Conservation (phyloP, 805 yeast species). For the Candida endomychidarum region DNA sequence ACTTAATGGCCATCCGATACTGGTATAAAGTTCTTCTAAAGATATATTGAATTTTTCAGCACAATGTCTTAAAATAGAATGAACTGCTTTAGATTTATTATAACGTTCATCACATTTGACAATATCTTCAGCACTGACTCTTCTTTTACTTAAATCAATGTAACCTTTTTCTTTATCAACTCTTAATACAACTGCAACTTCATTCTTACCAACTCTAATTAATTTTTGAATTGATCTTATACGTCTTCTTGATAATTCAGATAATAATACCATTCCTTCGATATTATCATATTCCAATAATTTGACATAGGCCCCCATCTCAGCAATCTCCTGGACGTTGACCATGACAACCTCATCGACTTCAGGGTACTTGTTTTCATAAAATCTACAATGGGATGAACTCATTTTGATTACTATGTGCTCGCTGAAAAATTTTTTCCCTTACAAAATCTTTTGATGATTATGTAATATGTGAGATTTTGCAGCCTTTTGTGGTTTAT, state of each 20-base stretch:
- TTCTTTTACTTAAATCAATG: constrained; percentile 95
- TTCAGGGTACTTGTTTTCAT: constrained; percentile 97
- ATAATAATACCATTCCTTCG: constrained; percentile 96
- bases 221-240: constrained; percentile 96
- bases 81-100: constrained; percentile 95
- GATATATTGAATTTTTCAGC: constrained; percentile 93
- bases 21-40: constrained; percentile 79
- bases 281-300: constrained; percentile 95
- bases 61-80: constrained; percentile 96
- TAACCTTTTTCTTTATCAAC: constrained; percentile 99
- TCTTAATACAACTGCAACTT: constrained; percentile 95
- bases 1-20: constrained; percentile 97
- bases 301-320: constrained; percentile 98
- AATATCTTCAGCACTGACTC: constrained; percentile 97
- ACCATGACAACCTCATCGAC: constrained; percentile 99
- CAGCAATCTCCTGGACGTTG: constrained; percentile 97
- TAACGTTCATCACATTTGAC: constrained; percentile 96
- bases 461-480: constrained; percentile 6
- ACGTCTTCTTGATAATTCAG: constrained; percentile 97
- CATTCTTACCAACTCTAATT: constrained; percentile 97
- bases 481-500: constrained; percentile 8
- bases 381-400: constrained; percentile 89
- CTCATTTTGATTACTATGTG: constrained; percentile 50
- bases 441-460: not conserved
- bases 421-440: constrained; percentile 6